Base-by-base conservation (phyloP, 129 eudicot species). In the Kitagawia praeruptora region DNA sequence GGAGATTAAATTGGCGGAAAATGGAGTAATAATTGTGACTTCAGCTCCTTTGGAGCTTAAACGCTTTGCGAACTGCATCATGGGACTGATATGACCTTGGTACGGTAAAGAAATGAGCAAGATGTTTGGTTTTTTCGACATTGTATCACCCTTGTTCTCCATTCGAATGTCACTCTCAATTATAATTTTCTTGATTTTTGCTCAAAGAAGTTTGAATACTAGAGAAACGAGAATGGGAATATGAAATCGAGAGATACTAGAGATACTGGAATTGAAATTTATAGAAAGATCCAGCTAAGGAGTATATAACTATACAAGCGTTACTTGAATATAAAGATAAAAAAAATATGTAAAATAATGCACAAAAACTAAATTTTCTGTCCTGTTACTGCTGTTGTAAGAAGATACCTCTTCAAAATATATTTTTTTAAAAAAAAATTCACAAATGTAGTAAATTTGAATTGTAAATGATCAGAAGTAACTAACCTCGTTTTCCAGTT, bases 21-120 rank as follows among this genome's bases (percentile, higher is more conserved):
- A 41, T 31, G 88, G 80, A 34, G 82, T 79, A 21, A 87, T 10
- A 11, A 89, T 64, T 13, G 93, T 85, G 40, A 82, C 64, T 70
- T 49, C 39, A 4, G 83, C 77, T 6, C 81, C 89, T 74, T 83
- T 87, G 16, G 87, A 81, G 70, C 54, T 70, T 3, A 87, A 44
- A 56, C 75, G 80, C 21, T 81, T 84, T n/a, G 82, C 61, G 69
- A 87, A 84, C 12, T 81, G 85, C 5, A 87, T 80, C 67, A 66
- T 72, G 2, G 90, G 88, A 9, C 82, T 87, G 49, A 84, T 84
- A 75, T 82, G 90, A 46, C 90, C 90, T 82, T 84, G 88, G 27
- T 21, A 42, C 0, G 77, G 77, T 5, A 42, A 4, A n/a, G 77
- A 44, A 37, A 73, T 73, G 14, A 21, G 34, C 82, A 87, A 37